phyloP scores from a whole-genome alignment of 1,284 basidiomycete species.

The Ustilago nuda region DNA sequence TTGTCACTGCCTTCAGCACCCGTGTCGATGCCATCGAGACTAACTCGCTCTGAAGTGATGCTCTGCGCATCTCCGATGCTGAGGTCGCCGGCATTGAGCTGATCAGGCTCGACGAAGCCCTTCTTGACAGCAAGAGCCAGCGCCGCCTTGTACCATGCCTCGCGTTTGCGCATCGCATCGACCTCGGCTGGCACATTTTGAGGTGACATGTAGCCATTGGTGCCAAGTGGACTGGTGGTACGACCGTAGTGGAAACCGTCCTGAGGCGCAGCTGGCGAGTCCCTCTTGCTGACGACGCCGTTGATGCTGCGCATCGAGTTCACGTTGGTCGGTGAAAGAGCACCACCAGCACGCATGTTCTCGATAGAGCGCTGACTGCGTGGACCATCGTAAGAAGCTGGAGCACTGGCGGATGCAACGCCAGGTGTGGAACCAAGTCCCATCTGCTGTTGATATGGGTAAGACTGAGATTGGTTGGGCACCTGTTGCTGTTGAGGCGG shows the following conservation, averaged over 20 bases:
- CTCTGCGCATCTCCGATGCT: conserved; percentile 43
- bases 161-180: conserved; percentile 80
- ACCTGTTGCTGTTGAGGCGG: conserved; percentile 29
- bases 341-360: conserved; percentile 55
- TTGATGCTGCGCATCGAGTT: conserved; percentile 55
- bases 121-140: conserved; percentile 81
- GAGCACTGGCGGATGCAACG: conserved; percentile 17
- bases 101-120: conserved; percentile 81
- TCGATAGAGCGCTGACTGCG: conserved; percentile 61
- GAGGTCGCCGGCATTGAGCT: conserved; percentile 51
- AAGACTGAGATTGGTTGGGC: conserved; percentile 19
- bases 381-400: conserved; percentile 48
- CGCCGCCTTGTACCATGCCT: conserved; percentile 87
- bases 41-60: conserved; percentile 33
- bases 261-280: conserved; percentile 46
- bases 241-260: conserved; percentile 64
- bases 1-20: conserved; percentile 68
- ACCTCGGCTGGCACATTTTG: conserved; percentile 73
- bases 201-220: conserved; percentile 48
- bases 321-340: conserved; percentile 43
- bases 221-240: conserved; percentile 28
- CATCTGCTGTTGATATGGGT: conserved; percentile 26
- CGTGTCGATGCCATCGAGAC: conserved; percentile 70
- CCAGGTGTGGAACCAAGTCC: conserved; percentile 14
- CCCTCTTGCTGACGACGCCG: conserved; percentile 51